Conservation (phyloP, 2,329 filamentous ascomycete species). For the Coniochaeta sp. region DNA sequence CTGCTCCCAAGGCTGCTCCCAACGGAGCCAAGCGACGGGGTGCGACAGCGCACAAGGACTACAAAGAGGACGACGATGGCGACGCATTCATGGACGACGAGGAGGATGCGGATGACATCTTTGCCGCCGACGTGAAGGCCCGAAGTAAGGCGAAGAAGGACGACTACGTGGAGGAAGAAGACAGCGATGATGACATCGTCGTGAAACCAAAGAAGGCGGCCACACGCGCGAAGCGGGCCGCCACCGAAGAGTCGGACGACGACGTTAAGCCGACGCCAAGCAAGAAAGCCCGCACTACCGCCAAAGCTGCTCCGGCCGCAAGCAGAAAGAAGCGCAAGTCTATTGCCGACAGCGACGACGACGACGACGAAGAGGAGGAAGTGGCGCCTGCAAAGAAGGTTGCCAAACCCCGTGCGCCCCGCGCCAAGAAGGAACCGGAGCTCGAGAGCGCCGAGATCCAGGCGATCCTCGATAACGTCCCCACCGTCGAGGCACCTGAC, state of each 20-base stretch:
- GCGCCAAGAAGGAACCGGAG: conserved; percentile 57
- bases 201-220: conserved; percentile 54
- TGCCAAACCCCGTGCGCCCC: conserved; percentile 50
- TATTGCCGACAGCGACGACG: conserved; percentile 42
- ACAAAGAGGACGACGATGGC: conserved; percentile 40
- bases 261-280: conserved; percentile 18
- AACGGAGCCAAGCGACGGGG: conserved; percentile 33
- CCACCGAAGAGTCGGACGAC: conserved; percentile 24
- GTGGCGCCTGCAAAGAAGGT: conserved; percentile 53
- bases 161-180: conserved; percentile 67
- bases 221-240: conserved; percentile 31
- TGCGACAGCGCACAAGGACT: conserved; percentile 31
- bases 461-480: conserved; percentile 81
- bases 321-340: conserved; percentile 54
- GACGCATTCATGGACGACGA: conserved; percentile 60
- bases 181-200: conserved; percentile 62
- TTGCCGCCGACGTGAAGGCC: conserved; percentile 63
- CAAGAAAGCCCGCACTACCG: conserved; percentile 15
- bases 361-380: conserved; percentile 49
- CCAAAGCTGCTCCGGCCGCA: conserved; percentile 19
- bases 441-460: conserved; percentile 67
- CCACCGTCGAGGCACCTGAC: conserved; percentile 73
- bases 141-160: conserved; percentile 63
- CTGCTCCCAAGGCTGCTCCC: conserved; percentile 9
- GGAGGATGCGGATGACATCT: conserved; percentile 73